Conservation (phyloP, 257 asterid species). For the Rubia yunnanensis region DNA sequence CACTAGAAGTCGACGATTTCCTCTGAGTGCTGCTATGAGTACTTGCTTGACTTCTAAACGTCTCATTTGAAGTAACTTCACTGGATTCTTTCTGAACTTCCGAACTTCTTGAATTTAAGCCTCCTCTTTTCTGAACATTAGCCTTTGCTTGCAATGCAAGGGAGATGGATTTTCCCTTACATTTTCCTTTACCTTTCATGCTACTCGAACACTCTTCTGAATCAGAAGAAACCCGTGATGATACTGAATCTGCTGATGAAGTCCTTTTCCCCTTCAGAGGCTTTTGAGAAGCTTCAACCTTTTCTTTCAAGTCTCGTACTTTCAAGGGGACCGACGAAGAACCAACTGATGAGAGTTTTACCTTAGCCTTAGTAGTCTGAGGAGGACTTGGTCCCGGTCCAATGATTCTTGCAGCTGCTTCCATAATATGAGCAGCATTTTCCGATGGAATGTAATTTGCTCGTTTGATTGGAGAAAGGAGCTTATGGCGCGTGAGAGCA, state of each 20-base stretch:
- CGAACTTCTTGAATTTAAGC: constrained; percentile 21
- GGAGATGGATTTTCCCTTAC: constrained; percentile 32
- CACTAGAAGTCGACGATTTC: constrained; percentile 36
- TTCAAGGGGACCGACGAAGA: constrained; percentile 60
- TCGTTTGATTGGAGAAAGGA: constrained; percentile 79
- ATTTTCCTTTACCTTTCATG: constrained; percentile 42
- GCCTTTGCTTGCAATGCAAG: constrained; percentile 89
- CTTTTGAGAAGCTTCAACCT: constrained; percentile 49
- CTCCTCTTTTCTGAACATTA: constrained; percentile 79
- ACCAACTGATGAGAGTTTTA: constrained; percentile 39
- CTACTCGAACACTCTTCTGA: constrained; percentile 36
- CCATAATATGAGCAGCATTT: constrained; percentile 85
- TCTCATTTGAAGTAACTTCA: constrained; percentile 34
- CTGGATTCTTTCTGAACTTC: constrained; percentile 34
- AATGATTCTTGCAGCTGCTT: constrained; percentile 75
- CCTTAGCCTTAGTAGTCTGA: constrained; percentile 25
- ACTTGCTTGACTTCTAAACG: constrained; percentile 38
- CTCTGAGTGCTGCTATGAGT: constrained; percentile 33
- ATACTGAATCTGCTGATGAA: constrained; percentile 32
- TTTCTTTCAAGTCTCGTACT: constrained; percentile 58
- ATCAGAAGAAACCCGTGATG: constrained; percentile 23
- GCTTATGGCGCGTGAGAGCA: constrained; percentile 75
- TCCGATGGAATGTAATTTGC: constrained; percentile 36
- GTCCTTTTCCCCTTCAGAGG: constrained; percentile 40
- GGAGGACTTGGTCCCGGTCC: constrained; percentile 32